Percentiles rank a stretch among this genome's conserved stretches.
phyloP scores from a whole-genome alignment of 2,329 filamentous ascomycete genomes.

The Gliomastix tumulicola region DNA sequence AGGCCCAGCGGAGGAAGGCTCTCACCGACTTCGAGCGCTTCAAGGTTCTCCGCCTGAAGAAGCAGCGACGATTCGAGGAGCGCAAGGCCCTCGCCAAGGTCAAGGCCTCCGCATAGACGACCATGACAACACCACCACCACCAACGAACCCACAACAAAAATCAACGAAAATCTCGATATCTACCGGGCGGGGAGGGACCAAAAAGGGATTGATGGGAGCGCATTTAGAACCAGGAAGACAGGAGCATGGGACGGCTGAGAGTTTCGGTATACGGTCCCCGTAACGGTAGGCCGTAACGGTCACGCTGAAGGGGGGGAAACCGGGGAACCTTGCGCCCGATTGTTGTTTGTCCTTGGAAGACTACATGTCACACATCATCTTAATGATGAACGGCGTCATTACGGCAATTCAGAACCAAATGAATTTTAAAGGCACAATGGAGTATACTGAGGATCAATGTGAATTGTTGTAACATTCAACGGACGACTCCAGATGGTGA shows the following conservation, averaged over 20 bases:
- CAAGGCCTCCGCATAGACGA: constrained; percentile 72
- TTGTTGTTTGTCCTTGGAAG: constrained; percentile 41
- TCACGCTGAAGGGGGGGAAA: too few species aligned
- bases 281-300: too few species aligned
- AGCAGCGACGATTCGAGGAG: constrained; percentile 98
- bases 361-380: constrained; percentile 58
- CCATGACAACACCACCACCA: too few species aligned
- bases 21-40: constrained; percentile 99
- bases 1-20: constrained; percentile 78
- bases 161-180: too few species aligned
- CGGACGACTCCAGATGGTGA: too few species aligned
- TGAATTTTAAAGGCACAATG: constrained; percentile 27
- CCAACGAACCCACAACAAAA: too few species aligned
- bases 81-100: constrained; percentile 94
- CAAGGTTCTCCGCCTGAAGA: constrained; percentile 99
- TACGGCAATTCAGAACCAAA: constrained; percentile 50
- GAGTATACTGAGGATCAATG: constrained; percentile 20
- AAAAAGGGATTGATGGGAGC: too few species aligned
- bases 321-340: too few species aligned
- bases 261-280: too few species aligned
- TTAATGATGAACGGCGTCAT: constrained; percentile 59
- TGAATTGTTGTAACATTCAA: constrained; percentile 20
- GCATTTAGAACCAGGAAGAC: too few species aligned
- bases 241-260: too few species aligned
- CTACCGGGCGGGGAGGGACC: too few species aligned